Conservation (phyloP, 352 stramenopile genomes). For the Thalassiosira hispida region DNA sequence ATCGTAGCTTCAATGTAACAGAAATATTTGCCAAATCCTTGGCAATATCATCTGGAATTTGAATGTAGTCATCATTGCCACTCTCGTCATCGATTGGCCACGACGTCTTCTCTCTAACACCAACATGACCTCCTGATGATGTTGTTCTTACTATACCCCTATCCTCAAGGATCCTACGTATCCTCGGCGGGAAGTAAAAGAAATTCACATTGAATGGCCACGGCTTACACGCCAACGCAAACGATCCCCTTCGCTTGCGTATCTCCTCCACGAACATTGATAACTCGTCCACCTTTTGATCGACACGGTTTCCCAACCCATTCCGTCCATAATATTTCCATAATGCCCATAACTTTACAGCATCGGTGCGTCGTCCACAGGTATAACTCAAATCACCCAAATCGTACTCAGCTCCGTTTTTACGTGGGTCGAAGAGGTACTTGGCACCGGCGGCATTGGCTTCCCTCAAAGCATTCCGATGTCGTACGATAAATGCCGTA, state of each 20-base stretch:
- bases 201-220: conserved; percentile 77
- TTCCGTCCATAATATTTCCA: conserved; percentile 62
- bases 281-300: conserved; percentile 59
- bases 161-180: conserved; percentile 29
- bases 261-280: conserved; percentile 43
- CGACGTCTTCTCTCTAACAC: not conserved
- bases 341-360: conserved; percentile 67
- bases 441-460: conserved; percentile 59
- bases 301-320: conserved; percentile 52
- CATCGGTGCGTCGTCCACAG: conserved; percentile 67
- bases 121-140: not conserved
- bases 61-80: conserved; percentile 11
- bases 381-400: conserved; percentile 70
- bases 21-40: conserved; percentile 53
- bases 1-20: conserved; percentile 51
- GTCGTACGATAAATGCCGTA: conserved; percentile 59
- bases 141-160: conserved; percentile 3
- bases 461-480: conserved; percentile 37
- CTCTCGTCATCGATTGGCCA: not conserved
- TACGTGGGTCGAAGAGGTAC: conserved; percentile 75
- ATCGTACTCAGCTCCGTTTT: conserved; percentile 67
- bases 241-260: conserved; percentile 21
- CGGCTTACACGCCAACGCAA: conserved; percentile 64
- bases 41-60: conserved; percentile 60
- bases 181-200: conserved; percentile 63